Conservation (phyloP, 805 yeast species). For the Schwanniomyces yamadae region DNA sequence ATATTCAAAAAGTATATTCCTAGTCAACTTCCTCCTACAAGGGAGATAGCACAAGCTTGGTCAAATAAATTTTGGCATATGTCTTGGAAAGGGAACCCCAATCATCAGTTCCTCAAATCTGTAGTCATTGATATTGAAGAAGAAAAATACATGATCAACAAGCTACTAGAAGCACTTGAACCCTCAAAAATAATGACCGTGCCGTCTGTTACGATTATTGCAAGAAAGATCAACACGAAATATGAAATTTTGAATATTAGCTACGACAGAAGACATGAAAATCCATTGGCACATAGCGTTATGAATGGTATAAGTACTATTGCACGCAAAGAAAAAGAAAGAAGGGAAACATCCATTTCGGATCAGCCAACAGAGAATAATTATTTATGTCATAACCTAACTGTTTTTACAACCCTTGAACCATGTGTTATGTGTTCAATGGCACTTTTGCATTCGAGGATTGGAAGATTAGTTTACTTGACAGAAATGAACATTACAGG, state of each 20-base stretch:
- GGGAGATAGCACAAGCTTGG: slow-evolving; percentile 68
- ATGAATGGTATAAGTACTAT: slow-evolving; percentile 69
- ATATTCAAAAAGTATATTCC: slow-evolving; percentile 48
- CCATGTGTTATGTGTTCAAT: slow-evolving; percentile 96
- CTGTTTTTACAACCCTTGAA: slow-evolving; percentile 88
- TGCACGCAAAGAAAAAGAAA: slow-evolving; percentile 51
- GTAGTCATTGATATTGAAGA: slow-evolving; percentile 47
- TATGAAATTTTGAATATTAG: slow-evolving; percentile 33
- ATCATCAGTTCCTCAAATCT: slow-evolving; percentile 64
- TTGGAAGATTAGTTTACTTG: slow-evolving; percentile 65
- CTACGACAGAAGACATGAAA: slow-evolving; percentile 39
- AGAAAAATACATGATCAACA: slow-evolving; percentile 31
- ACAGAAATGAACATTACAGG: slow-evolving; percentile 38
- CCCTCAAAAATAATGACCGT: slow-evolving; percentile 6
- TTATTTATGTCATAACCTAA: slow-evolving; percentile 74
- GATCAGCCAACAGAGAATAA: slow-evolving; percentile 13
- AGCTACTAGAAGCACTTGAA: slow-evolving; percentile 11
- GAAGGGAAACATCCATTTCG: slow-evolving; percentile 23
- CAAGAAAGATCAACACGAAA: slow-evolving; percentile 49
- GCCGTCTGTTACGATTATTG: slow-evolving; percentile 63
- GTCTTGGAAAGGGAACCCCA: slow-evolving; percentile 91
- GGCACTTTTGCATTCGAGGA: slow-evolving; percentile 92
- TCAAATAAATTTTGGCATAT: slow-evolving; percentile 76
- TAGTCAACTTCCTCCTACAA: slow-evolving; percentile 61
- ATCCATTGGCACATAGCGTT: slow-evolving; percentile 70